These are phyloP conservation scores for Plasmodium knowlesi DNA, from an alignment of 169 alveolate species.

Conservation along the genomic window DNA sequence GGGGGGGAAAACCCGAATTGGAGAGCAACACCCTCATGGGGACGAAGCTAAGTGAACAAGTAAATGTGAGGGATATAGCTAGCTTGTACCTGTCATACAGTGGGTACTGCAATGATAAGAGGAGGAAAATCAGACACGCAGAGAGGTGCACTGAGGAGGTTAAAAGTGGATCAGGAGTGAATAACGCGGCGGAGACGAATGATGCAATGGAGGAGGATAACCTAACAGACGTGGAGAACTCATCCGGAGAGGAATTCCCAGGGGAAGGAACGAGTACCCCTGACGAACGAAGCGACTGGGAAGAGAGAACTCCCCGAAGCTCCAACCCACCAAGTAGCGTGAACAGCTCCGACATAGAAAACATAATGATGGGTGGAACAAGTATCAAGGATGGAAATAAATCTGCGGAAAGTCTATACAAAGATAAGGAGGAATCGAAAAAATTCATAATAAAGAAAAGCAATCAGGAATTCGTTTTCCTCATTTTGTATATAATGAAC, in stretches of 20 bases:
- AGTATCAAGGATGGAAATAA: neutral
- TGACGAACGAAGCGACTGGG: neutral
- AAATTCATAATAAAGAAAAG: conserved; percentile 34
- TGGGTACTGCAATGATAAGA: conserved; percentile 20
- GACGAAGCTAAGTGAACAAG: neutral
- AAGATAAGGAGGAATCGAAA: conserved; percentile 29
- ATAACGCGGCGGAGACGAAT: neutral
- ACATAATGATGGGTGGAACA: neutral
- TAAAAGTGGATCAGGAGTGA: neutral
- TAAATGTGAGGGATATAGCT: conserved; percentile 25
- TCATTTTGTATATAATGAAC: conserved; percentile 49
- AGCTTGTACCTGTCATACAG: conserved; percentile 36
- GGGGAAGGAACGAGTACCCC: neutral
- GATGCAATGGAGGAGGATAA: neutral
- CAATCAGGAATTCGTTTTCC: conserved; percentile 19
- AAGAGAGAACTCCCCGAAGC: neutral
- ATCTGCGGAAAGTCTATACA: neutral
- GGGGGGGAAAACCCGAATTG: too few species aligned
- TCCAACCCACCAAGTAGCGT: conserved; percentile 41
- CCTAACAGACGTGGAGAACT: neutral
- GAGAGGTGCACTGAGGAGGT: neutral
- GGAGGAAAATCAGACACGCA: conserved; percentile 6
- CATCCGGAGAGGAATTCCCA: neutral
- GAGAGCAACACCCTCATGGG: neutral
- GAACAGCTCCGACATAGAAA: conserved; percentile 59